Evolutionary conservation across 2,329 filamentous ascomycete genomes (phyloP).

Genomic region (Pyrenophora seminiperda): DNA sequence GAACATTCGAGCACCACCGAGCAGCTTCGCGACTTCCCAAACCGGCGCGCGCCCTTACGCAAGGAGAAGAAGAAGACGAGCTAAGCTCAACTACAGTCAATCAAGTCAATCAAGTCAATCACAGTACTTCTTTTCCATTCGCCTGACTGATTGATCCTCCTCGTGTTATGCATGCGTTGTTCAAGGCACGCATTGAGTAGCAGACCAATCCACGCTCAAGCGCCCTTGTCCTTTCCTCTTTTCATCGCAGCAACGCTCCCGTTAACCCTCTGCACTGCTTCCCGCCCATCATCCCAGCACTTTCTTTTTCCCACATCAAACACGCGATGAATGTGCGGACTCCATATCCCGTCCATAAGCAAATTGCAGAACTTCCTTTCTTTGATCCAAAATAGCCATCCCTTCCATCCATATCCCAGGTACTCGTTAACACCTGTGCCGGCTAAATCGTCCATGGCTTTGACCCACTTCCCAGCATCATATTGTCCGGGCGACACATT

Average conservation of each 20-base stretch:
- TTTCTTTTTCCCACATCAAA: slow-evolving; percentile 49
- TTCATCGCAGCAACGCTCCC: slow-evolving; percentile 1
- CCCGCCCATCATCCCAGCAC: slow-evolving; percentile 50
- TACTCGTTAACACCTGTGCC: slow-evolving; percentile 51
- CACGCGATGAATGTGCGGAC: slow-evolving; percentile 50
- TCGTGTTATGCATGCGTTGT: neutral
- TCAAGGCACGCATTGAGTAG: slow-evolving; percentile 1
- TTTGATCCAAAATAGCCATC: slow-evolving; percentile 52
- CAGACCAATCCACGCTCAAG: neutral
- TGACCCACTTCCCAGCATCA: slow-evolving; percentile 40
- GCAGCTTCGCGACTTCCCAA: slow-evolving; percentile 6
- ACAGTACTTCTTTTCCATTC: too few species aligned
- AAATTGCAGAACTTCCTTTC: slow-evolving; percentile 49
- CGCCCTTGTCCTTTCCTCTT: slow-evolving; percentile 5
- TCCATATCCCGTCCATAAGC: slow-evolving; percentile 49
- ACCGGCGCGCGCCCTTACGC: neutral
- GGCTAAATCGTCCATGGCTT: slow-evolving; percentile 51
- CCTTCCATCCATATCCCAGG: slow-evolving; percentile 50
- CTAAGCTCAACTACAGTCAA: neutral
- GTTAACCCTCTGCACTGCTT: slow-evolving; percentile 43
- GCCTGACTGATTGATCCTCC: neutral
- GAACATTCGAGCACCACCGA: slow-evolving; percentile 16
- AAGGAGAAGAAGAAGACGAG: too few species aligned
- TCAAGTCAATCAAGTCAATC: neutral
- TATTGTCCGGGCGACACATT: slow-evolving; percentile 32